Base-by-base conservation (phyloP, 768 basidiomycete species). In the Leucosporidium scottii region DNA sequence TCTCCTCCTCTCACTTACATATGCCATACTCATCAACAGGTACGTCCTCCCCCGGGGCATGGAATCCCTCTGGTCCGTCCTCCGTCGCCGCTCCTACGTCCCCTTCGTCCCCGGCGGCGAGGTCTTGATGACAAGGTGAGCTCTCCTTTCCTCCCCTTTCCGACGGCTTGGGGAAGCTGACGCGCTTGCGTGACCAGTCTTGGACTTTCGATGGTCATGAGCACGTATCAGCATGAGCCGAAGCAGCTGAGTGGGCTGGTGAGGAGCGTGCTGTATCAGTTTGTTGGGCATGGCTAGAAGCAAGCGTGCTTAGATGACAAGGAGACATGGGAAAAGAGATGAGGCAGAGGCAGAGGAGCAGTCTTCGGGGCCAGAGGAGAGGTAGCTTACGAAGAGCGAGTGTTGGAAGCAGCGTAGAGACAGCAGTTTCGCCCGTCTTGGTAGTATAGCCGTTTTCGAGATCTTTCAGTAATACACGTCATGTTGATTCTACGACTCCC, bases 151-250 rank as follows among this genome's bases (percentile, higher is more conserved):
- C 63, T 21, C 61, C 50, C 18, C 17, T 6, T n/a, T n/a, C n/a
- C n/a, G n/a, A n/a, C n/a, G n/a, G n/a, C n/a, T n/a, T n/a, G n/a
- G n/a, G n/a, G n/a, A n/a, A n/a, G n/a, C n/a, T n/a, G n/a, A n/a
- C n/a, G n/a, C n/a, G n/a, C n/a, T n/a, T n/a, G n/a, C n/a, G n/a
- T n/a, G n/a, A n/a, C n/a, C 12, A 85, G 87, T 3, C 81, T 88
- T 65, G 91, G 87, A 17, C 91, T 93, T 88, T 87, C 86, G 9
- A 90, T 96, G 90, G 89, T 93, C 49, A 88, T 92, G 90, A 87
- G 85, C 69, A 87, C 85, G n/a, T 93, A 92, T 73, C 89, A 91
- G 82, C 81, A 83, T 76, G 87, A 91, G 71, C 90, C 90, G 0
- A 85, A 91, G 55, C 86, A 90, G 76, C 81, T 93, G 23, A 89